A percentile compares a stretch with the other conserved stretches of the same genome.
phyloP scores from a whole-genome alignment of 805 yeast species.

The Pichia rugopelliculosa region DNA sequence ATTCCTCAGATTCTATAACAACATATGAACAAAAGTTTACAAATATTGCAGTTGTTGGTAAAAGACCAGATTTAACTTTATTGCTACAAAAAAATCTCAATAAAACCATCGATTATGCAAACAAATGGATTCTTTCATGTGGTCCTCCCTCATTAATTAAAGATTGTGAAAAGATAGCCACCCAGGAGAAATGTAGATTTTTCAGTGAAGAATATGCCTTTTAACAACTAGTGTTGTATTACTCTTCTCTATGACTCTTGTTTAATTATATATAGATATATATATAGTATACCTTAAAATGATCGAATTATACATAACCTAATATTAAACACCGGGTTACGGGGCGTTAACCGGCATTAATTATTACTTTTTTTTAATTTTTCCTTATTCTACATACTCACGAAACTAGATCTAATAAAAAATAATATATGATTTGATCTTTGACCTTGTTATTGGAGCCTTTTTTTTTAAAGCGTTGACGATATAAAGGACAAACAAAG shows the following conservation, averaged over 20 bases:
- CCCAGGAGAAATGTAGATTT: slow-evolving; percentile 29
- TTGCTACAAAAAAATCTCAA: slow-evolving; percentile 25
- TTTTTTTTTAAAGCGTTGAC: background rate
- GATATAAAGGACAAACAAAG: background rate
- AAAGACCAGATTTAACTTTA: slow-evolving; percentile 37
- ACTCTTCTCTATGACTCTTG: background rate
- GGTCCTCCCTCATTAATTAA: slow-evolving; percentile 43
- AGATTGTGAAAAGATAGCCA: slow-evolving; percentile 35
- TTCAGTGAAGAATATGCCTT: slow-evolving; percentile 39
- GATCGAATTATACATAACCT: too few relatives aligned
- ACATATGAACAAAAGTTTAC: slow-evolving; percentile 4
- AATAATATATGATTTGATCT: too few relatives aligned
- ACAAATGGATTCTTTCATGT: slow-evolving; percentile 51
- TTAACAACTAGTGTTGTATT: slow-evolving; percentile 9
- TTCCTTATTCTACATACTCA: too few relatives aligned
- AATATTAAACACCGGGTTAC: too few relatives aligned
- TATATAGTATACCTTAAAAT: too few relatives aligned
- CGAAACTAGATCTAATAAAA: too few relatives aligned
- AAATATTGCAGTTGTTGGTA: slow-evolving; percentile 23
- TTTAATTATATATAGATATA: too few relatives aligned
- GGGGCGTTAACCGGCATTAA: too few relatives aligned
- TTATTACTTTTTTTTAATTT: too few relatives aligned
- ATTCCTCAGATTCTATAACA: slow-evolving; percentile 6
- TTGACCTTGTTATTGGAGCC: too few relatives aligned
- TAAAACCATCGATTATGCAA: slow-evolving; percentile 28